A percentile compares a stretch with the other conserved stretches of the same genome.
Evolutionary conservation across 2,329 filamentous ascomycete genomes (phyloP).

Genomic region (Pseudodiploospora longispora): DNA sequence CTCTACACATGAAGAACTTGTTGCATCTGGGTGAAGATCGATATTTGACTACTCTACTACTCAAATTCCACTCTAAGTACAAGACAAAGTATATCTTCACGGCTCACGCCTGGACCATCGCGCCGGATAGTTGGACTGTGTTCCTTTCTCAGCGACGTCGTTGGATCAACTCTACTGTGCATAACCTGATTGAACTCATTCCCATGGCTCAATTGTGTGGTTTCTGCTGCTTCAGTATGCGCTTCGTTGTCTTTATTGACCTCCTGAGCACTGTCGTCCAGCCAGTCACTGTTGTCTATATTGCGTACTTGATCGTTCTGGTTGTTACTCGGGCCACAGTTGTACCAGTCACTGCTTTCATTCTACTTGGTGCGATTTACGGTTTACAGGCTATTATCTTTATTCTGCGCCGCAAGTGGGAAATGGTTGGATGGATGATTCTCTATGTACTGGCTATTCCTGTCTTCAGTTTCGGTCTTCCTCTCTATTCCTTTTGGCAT

Average conservation of each 20-base stretch:
- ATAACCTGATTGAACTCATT: constrained; percentile 94
- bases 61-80: constrained; percentile 88
- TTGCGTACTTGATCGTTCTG: constrained; percentile 78
- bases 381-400: constrained; percentile 96
- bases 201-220: constrained; percentile 90
- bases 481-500: constrained; percentile 95
- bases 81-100: constrained; percentile 96
- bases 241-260: constrained; percentile 93
- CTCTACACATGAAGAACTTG: constrained; percentile 97
- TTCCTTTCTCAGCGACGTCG: constrained; percentile 97
- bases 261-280: constrained; percentile 86
- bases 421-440: constrained; percentile 99
- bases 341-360: constrained; percentile 77
- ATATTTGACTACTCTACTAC: constrained; percentile 86
- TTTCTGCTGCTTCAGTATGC: constrained; percentile 99
- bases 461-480: constrained; percentile 82
- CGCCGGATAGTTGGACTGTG: constrained; percentile 85
- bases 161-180: constrained; percentile 99
- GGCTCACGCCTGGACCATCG: constrained; percentile 94
- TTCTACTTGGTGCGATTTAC: constrained; percentile 91
- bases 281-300: constrained; percentile 83
- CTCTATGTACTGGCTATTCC: constrained; percentile 88
- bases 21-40: constrained; percentile 96
- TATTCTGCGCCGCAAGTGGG: constrained; percentile 93
- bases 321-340: constrained; percentile 53